phyloP scores from a whole-genome alignment of 441 rosid species.

The Capsella rubella region DNA sequence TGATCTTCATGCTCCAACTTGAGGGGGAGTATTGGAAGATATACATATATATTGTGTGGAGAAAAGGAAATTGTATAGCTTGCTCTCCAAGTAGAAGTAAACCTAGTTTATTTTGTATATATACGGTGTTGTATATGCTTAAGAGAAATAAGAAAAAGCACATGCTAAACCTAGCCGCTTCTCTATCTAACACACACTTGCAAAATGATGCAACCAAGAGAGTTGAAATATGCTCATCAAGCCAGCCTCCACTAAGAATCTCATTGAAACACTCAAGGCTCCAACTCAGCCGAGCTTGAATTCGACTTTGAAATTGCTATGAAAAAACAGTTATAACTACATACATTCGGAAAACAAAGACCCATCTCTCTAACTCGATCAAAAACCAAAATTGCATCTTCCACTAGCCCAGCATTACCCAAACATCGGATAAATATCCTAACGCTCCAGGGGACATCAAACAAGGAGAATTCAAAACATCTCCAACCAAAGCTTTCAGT shows the following conservation, averaged over 20 bases:
- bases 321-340: slow-evolving; percentile 81
- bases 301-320: slow-evolving; percentile 68
- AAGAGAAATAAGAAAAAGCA: too few relatives aligned
- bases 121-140: too few relatives aligned
- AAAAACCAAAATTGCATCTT: slow-evolving; percentile 75
- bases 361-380: slow-evolving; percentile 65
- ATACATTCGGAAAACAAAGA: slow-evolving; percentile 70
- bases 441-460: slow-evolving; percentile 80
- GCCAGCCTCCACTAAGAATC: slow-evolving; percentile 65
- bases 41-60: too few relatives aligned
- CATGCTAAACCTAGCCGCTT: too few relatives aligned
- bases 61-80: too few relatives aligned
- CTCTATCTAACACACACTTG: slow-evolving; percentile 42
- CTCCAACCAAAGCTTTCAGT: slow-evolving; percentile 57
- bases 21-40: too few relatives aligned
- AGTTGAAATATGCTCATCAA: slow-evolving; percentile 67
- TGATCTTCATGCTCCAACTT: too few relatives aligned
- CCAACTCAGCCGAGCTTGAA: slow-evolving; percentile 56
- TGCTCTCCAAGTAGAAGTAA: too few relatives aligned
- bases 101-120: too few relatives aligned
- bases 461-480: slow-evolving; percentile 62
- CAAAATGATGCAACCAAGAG: slow-evolving; percentile 68
- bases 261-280: slow-evolving; percentile 69
- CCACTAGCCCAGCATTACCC: slow-evolving; percentile 68
- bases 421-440: slow-evolving; percentile 84